Base-by-base conservation (phyloP, 1,139 yeast species). In the Magnusiomyces paraingens region DNA sequence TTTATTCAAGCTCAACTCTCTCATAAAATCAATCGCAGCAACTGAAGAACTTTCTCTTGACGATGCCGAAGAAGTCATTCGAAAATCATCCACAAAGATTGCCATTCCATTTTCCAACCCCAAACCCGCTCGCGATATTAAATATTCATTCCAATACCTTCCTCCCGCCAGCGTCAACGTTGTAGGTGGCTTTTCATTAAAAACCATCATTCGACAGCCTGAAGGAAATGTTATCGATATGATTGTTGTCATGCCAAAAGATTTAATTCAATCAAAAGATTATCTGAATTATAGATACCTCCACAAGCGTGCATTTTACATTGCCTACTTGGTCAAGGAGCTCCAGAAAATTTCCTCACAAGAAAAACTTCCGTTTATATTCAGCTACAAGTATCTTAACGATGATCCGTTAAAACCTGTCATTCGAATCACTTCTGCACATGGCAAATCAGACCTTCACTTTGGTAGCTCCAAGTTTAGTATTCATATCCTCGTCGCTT, bases 51-150 rank as follows among this genome's bases (percentile, higher is more conserved):
- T 86, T 45, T 72, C 73, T 3, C 81, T 86, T 52, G 83, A 82
- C 0, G 75, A 75, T 49, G 64, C 73, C 1, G 81, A 77, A 55
- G 59, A 64, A 21, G 66, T 67, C 47, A 79, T 83, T 64, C 72
- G 76, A 57, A 70, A 77, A 50, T 73, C 75, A 35, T 75, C 76
- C 57, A 73, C 76, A 42, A 76, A 76, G 54, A 77, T 84, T 8
- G 73, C 80, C 1, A 81, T 90, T 40, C 97, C 98, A 42, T 91
- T 86, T 70, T 89, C 94, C 10, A 96, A 89, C 66, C 96, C 96
- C 14, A 86, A 85, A 64, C 95, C 96, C 42, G 71, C 79, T 12
- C 73, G 78, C 45, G 78, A 80, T 51, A 71, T 80, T 45, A 85
- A 86, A 64, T 89, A 87, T 69, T 80, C 79, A 57, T 84, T 91